Conservation (phyloP, 371 early-diverging fungal species). For the Lichtheimia ornata region DNA sequence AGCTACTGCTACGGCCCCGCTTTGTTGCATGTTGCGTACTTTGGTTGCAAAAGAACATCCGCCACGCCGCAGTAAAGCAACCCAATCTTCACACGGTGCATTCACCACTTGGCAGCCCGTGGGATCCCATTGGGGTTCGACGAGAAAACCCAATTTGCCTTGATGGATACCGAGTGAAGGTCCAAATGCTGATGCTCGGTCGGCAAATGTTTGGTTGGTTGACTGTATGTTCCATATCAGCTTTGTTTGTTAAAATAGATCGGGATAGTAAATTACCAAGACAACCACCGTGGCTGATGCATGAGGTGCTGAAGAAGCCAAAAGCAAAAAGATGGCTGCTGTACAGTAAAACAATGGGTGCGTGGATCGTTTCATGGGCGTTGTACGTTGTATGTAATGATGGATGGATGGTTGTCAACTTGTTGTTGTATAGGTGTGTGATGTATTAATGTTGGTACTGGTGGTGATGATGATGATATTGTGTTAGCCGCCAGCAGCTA, state of each 20-base stretch:
- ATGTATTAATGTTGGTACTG: neutral
- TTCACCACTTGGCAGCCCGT: constrained; percentile 42
- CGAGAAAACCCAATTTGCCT: constrained; percentile 53
- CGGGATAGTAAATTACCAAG: constrained; percentile 5
- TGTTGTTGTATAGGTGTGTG: neutral
- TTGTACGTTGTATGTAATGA: no score
- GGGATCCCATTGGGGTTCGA: constrained; percentile 34
- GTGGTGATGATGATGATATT: neutral
- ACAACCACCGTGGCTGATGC: constrained; percentile 9
- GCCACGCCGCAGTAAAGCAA: constrained; percentile 83
- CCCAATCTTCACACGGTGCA: constrained; percentile 60
- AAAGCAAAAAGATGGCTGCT: neutral
- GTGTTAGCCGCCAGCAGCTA: constrained; percentile 13
- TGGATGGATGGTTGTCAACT: neutral
- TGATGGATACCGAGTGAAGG: constrained; percentile 56
- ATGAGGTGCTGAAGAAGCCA: constrained; percentile 1
- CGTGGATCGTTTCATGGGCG: neutral
- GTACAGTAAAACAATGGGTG: constrained; percentile 6
- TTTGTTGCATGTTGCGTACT: constrained; percentile 84
- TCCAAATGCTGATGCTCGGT: constrained; percentile 66
- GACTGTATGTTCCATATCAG: constrained; percentile 28
- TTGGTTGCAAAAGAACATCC: constrained; percentile 86
- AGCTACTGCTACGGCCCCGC: constrained; percentile 84
- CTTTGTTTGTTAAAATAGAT: neutral
- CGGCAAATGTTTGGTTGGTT: constrained; percentile 56